Evolutionary conservation across 1,139 yeast genomes (phyloP), one percentile per base, ranked within the genome.

Genomic region (Suhomyces maxii): DNA sequence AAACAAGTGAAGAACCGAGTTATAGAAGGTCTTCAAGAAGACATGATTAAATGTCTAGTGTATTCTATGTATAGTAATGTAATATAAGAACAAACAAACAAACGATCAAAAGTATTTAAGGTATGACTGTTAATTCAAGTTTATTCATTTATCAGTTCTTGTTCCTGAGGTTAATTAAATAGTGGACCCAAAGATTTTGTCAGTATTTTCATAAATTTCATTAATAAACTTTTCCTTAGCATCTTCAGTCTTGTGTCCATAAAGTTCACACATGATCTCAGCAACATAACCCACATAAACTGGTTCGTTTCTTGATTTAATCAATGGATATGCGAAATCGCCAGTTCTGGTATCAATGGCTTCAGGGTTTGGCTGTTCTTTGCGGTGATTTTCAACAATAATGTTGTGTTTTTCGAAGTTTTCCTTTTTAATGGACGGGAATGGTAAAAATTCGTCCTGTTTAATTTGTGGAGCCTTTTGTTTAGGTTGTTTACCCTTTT

Each of bases 251-350:
- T 46, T 47, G n/a, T 56, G 36, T 2, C 59, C 62, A 37, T 61
- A 55, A 41, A 91, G 64, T 25, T 76, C 76, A 9, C 95, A 81
- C 53, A 93, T 75, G 8, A 89, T 85, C 53, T 84, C 80, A 0
- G 96, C 97, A 1, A 91, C 93, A 41, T 82, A 80, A 1, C 89
- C 89, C 46, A 93, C 82, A 41, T 80, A 77, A 41, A 95, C 90
- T 0, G 99, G 99, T 65, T 93, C 99, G 63, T 95, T 90, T 57
- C 99, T 76, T 1, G 95, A 85, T 54, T 86, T 86, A 38, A 93
- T 80, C 72, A 89, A 69, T 5, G 88, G 86, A 8, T 68, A 56
- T 2, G 79, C 70, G 39, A 65, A 62, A 12, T 60, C 56, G 0
- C 79, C 78, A 6, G 62, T 50, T 32, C 12, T 34, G 11, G 41